phyloP scores from a whole-genome alignment of 2,329 filamentous ascomycete genomes.

The Westerdykella aurantiaca region DNA sequence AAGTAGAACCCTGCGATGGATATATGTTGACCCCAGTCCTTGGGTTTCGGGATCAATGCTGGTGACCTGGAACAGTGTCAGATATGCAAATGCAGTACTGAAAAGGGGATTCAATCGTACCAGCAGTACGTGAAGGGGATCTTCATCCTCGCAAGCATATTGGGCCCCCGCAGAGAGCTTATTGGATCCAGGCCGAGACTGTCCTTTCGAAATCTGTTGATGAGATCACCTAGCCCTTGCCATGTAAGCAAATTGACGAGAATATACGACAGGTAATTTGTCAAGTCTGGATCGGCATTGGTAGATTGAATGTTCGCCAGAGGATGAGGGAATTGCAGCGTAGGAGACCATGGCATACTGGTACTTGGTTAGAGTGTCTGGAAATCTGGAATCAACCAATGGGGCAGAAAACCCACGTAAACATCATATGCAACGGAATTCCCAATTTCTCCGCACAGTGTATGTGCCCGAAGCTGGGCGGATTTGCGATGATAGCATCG shows the following conservation, averaged over 20 bases:
- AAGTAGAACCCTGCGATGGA: conserved; percentile 40
- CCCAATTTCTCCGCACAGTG: conserved; percentile 71
- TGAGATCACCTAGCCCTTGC: conserved; percentile 86
- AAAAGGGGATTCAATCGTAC: conserved; percentile 36
- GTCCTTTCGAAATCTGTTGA: conserved; percentile 77
- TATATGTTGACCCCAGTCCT: conserved; percentile 41
- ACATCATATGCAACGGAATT: conserved; percentile 78
- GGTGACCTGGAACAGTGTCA: conserved; percentile 25
- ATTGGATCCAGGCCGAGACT: conserved; percentile 70
- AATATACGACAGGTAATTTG: conserved; percentile 78
- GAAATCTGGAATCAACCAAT: background rate
- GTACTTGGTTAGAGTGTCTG: conserved; percentile 3
- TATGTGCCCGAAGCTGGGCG: conserved; percentile 69
- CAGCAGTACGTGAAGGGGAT: conserved; percentile 45
- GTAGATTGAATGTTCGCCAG: conserved; percentile 73
- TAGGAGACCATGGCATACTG: conserved; percentile 84
- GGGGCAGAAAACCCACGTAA: conserved; percentile 56
- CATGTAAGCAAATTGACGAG: conserved; percentile 88
- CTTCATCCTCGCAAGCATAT: conserved; percentile 32
- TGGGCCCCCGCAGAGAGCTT: conserved; percentile 61
- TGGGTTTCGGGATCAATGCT: conserved; percentile 42
- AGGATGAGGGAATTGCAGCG: conserved; percentile 78
- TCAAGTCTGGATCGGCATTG: conserved; percentile 68
- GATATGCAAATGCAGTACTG: conserved; percentile 29
- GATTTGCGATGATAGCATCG: conserved; percentile 74